A percentile compares a stretch with the other conserved stretches of the same genome.
phyloP scores from a whole-genome alignment of 371 early-diverging fungal species.

The Paraphysoderma sedebokerense region DNA sequence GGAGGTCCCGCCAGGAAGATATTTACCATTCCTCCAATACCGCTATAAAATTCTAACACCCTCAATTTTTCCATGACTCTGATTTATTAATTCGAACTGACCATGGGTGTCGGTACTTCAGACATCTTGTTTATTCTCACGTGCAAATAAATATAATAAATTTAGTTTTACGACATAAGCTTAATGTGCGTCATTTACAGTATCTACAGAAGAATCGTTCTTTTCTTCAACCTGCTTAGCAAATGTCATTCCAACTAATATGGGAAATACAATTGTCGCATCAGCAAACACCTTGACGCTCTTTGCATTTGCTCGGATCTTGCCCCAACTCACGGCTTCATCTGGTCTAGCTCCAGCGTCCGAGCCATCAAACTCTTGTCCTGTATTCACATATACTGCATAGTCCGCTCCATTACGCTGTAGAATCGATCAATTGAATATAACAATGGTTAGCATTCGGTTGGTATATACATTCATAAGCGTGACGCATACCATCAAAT shows the following conservation, averaged over 20 bases:
- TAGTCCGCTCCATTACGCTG: conserved; percentile 97
- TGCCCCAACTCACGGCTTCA: conserved; percentile 99
- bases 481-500: conserved; percentile 65
- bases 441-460: too few species aligned
- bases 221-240: too few species aligned
- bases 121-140: too few species aligned
- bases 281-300: conserved; percentile 94
- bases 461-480: too few species aligned
- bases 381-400: conserved; percentile 97
- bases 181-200: too few species aligned
- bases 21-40: conserved; percentile 52
- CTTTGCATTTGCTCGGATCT: conserved; percentile 73
- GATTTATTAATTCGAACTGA: too few species aligned
- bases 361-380: conserved; percentile 97
- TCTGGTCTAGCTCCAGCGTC: conserved; percentile 99
- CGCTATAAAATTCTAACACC: conserved; percentile 48
- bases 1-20: background rate
- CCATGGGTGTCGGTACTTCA: too few species aligned
- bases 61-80: too few species aligned
- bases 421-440: background rate
- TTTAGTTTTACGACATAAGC: too few species aligned
- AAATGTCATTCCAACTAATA: conserved; percentile 89
- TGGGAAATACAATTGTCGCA: conserved; percentile 89
- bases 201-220: too few species aligned
- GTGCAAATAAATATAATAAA: too few species aligned